These are phyloP conservation scores for Aristolochia californica DNA, from an alignment of 164 flowering plant genomes.

Conservation along the genomic window DNA sequence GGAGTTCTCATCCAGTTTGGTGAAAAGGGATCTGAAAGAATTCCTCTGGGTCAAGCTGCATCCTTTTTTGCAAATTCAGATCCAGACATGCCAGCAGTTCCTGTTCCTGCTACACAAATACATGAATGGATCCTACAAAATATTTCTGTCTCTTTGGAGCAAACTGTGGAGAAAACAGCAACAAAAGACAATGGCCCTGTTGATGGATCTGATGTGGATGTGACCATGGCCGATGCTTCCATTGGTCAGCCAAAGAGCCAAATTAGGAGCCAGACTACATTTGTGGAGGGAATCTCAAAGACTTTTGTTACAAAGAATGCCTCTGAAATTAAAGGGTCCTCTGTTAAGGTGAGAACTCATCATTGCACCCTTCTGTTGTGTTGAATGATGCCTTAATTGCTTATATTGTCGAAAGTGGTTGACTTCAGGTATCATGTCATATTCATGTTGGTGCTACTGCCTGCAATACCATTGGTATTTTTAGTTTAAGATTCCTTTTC, in stretches of 20 bases:
- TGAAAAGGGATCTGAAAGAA: slow-evolving; percentile 60
- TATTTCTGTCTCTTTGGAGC: slow-evolving; percentile 58
- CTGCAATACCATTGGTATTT: too few relatives aligned
- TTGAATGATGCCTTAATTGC: too few relatives aligned
- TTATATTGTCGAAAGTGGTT: too few relatives aligned
- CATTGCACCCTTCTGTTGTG: too few relatives aligned
- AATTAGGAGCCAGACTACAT: slow-evolving; percentile 47
- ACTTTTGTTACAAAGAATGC: slow-evolving; percentile 72
- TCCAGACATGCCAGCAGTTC: slow-evolving; percentile 97
- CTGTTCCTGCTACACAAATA: slow-evolving; percentile 83
- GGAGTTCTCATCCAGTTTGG: slow-evolving; percentile 78
- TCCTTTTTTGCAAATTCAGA: slow-evolving; percentile 98
- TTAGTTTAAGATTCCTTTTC: too few relatives aligned
- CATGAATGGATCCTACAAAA: slow-evolving; percentile 86
- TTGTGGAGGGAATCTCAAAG: slow-evolving; percentile 86
- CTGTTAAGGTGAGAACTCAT: slow-evolving; percentile 58
- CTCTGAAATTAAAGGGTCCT: slow-evolving; percentile 72
- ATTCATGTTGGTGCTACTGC: too few relatives aligned
- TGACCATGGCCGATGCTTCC: slow-evolving; percentile 82
- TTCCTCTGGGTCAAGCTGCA: slow-evolving; percentile 67
- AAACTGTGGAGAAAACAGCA: slow-evolving; percentile 51
- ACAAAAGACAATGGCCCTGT: slow-evolving; percentile 72
- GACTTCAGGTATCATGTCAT: too few relatives aligned
- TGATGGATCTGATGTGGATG: slow-evolving; percentile 65
- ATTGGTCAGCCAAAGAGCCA: slow-evolving; percentile 35